A percentile compares a stretch with the other conserved stretches of the same genome.
Conservation (phyloP, 108 stramenopile genomes). For the Cylindrotheca closterium region DNA sequence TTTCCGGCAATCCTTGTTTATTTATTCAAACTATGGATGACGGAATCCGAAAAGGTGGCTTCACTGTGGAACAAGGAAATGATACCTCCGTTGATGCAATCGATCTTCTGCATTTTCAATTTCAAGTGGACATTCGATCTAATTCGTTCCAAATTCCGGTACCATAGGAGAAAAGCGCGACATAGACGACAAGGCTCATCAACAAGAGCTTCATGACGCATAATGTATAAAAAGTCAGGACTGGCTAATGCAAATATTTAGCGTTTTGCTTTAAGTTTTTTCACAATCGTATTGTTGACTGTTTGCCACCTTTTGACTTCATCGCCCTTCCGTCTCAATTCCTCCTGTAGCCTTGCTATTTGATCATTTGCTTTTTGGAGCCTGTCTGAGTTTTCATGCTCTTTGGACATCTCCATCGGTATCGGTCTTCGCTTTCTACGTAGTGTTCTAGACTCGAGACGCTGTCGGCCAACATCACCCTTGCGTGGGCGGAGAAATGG, state of each 20-base stretch:
- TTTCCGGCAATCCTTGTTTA: conserved; percentile 53
- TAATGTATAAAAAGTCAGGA: conserved; percentile 27
- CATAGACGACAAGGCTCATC: conserved; percentile 5
- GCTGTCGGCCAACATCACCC: conserved; percentile 1
- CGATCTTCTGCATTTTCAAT: conserved; percentile 69
- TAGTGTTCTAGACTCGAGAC: conserved; percentile 20
- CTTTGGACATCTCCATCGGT: neutral
- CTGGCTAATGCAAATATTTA: neutral
- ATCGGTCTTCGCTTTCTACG: conserved; percentile 5
- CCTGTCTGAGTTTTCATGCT: neutral
- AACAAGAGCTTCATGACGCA: too few species aligned
- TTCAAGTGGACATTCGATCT: conserved; percentile 87
- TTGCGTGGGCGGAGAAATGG: conserved; percentile 25
- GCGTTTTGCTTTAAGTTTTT: conserved; percentile 31
- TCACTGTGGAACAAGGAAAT: conserved; percentile 44
- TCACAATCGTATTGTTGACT: conserved; percentile 71
- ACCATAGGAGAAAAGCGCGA: conserved; percentile 28
- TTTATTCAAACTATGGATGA: conserved; percentile 35
- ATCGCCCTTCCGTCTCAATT: conserved; percentile 42
- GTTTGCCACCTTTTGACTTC: conserved; percentile 68
- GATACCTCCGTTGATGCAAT: conserved; percentile 55
- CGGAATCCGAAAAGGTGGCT: conserved; percentile 28
- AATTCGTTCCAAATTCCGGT: conserved; percentile 67
- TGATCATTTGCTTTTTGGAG: conserved; percentile 21
- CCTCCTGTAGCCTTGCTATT: conserved; percentile 45